Evolutionary conservation across 2,329 filamentous ascomycete species (phyloP), one percentile per base, ranked within the genome.

Genomic region (Verticillium tricorpus): DNA sequence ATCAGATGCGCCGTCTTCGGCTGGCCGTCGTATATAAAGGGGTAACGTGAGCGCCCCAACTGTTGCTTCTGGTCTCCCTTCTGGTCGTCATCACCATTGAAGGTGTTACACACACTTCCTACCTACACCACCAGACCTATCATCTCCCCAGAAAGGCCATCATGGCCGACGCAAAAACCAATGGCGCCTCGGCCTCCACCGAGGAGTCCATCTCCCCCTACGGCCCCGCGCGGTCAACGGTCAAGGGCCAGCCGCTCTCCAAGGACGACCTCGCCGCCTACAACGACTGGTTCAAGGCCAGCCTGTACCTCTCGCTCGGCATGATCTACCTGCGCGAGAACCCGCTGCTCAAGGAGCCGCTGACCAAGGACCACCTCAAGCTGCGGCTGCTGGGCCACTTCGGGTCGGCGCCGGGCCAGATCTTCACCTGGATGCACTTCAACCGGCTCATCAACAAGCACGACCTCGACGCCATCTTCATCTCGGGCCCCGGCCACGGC

Each of bases 361-460:
- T 92, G 66, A 85, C 85, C 67, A 77, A 84, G 35, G 85, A 91
- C 60, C 88, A 93, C 70, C 80, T 93, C 77, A 93, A 93, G 77
- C 81, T 84, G 63, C 85, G 90, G 66, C 79, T 93, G 9, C 80
- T 93, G 2, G 90, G 90, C 45, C 90, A 93, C 72, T 93, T 91
- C 81, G 90, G 90, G 60, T 91, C 89, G 2, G 89, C 90, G 58
- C 87, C 90, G n/a, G 90, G 90, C 15, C 90, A 93, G 74, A 87
- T 89, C 62, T 93, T 93, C 75, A 90, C 89, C 37, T 93, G 88
- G 74, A 90, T 92, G 78, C 90, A 93, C 76, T 89, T 92, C 81
- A 93, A 93, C 75, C 87, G 89, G 37, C 78, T 93, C 63, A 92
- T 93, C 80, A 92, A 90, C 74, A 93, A 92, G 75, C 90, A 92